These are phyloP conservation scores for Penicillium macrosclerotiorum DNA, from an alignment of 495 filamentous ascomycete genomes.

Conservation along the genomic window DNA sequence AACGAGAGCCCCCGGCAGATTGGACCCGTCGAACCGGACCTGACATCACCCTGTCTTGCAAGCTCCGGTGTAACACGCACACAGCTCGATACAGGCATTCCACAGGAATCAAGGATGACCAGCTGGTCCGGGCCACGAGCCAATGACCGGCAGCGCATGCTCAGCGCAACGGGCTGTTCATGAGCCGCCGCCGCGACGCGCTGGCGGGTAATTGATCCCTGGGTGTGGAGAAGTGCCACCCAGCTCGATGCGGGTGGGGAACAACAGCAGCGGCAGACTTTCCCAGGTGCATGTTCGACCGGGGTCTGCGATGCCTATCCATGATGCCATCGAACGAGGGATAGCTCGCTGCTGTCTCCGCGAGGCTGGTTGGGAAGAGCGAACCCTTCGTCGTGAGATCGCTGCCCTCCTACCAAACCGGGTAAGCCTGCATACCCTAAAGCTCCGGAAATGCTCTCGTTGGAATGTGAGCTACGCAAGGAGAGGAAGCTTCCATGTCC, in stretches of 20 bases:
- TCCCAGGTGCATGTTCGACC: background rate
- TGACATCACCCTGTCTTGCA: slow-evolving; percentile 27
- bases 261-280: background rate
- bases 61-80: slow-evolving; percentile 17
- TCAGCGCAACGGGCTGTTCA: background rate
- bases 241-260: slow-evolving; percentile 2
- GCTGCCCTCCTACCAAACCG: slow-evolving; percentile 8
- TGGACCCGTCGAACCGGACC: slow-evolving; percentile 10
- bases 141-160: slow-evolving; percentile 5
- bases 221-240: background rate
- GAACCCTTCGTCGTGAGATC: slow-evolving; percentile 21
- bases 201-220: background rate
- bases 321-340: slow-evolving; percentile 14
- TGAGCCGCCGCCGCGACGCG: background rate
- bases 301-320: background rate
- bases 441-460: slow-evolving; percentile 23
- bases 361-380: too few relatives aligned
- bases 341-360: too few relatives aligned
- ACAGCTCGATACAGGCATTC: slow-evolving; percentile 21
- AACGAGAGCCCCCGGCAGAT: too few relatives aligned
- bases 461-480: slow-evolving; percentile 26
- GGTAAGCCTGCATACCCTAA: slow-evolving; percentile 26
- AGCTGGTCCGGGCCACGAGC: slow-evolving; percentile 4
- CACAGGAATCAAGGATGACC: slow-evolving; percentile 23
- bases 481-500: slow-evolving; percentile 2